phyloP scores from a whole-genome alignment of 164 flowering plant species.

The Nelumbo lutea region DNA sequence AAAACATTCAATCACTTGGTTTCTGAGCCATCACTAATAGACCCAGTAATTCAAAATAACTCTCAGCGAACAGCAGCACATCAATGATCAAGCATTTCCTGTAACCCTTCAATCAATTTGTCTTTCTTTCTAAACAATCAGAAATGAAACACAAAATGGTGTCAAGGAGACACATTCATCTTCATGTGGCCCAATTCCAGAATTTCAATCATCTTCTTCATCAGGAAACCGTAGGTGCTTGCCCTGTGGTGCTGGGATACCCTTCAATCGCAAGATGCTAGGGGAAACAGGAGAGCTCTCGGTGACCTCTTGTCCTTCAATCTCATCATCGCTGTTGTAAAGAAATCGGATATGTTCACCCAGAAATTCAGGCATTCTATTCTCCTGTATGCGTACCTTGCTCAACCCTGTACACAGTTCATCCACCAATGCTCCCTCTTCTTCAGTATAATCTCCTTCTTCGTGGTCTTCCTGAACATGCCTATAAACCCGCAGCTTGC shows the following conservation, averaged over 20 bases:
- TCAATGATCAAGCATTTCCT: too few species aligned
- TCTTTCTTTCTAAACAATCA: neutral
- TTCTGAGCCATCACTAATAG: too few species aligned
- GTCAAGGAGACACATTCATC: neutral
- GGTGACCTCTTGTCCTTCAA: conserved; percentile 12
- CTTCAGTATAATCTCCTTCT: neutral
- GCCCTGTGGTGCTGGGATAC: conserved; percentile 18
- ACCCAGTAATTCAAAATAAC: too few species aligned
- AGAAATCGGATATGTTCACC: conserved; percentile 21
- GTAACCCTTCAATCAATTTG: too few species aligned
- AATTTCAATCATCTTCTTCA: conserved; percentile 1
- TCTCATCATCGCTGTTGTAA: conserved; percentile 21
- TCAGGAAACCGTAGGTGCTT: conserved; percentile 23
- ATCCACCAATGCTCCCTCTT: neutral
- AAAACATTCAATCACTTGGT: too few species aligned
- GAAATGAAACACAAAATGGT: neutral
- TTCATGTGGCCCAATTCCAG: too few species aligned
- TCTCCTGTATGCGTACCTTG: conserved; percentile 13
- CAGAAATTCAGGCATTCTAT: neutral
- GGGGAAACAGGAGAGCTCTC: conserved; percentile 4
- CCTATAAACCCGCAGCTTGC: too few species aligned
- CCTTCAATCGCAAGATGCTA: conserved; percentile 13
- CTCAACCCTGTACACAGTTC: conserved; percentile 14
- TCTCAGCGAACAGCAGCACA: too few species aligned
- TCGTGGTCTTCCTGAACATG: too few species aligned